Conservation (phyloP, 208 protist genomes). For the Acanthamoeba quina region DNA sequence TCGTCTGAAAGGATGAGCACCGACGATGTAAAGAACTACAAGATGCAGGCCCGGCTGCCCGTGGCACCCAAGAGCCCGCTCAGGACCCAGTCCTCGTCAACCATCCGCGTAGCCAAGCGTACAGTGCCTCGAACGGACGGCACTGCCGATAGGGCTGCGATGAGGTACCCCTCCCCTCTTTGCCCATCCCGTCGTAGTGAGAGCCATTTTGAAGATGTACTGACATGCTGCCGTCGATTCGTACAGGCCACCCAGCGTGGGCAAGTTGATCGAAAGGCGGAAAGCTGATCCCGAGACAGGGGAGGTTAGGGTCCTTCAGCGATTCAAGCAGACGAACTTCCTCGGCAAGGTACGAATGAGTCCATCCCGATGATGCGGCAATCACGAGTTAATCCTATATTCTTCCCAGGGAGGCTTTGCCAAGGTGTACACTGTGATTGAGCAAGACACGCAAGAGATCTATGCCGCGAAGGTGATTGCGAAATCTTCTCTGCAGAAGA, state of each 20-base stretch:
- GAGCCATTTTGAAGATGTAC: neutral
- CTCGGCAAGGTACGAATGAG: constrained; percentile 32
- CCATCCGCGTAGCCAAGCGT: constrained; percentile 26
- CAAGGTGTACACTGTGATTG: constrained; percentile 96
- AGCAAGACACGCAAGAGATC: constrained; percentile 87
- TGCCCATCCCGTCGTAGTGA: neutral
- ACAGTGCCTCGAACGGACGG: neutral
- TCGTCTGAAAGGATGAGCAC: constrained; percentile 25
- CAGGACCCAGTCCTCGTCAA: neutral
- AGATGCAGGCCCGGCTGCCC: constrained; percentile 42
- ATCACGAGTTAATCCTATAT: neutral
- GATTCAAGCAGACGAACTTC: constrained; percentile 44
- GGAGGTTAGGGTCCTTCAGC: constrained; percentile 3
- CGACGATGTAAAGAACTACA: constrained; percentile 38
- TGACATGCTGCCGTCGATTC: neutral
- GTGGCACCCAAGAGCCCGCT: constrained; percentile 31
- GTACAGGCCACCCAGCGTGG: constrained; percentile 3
- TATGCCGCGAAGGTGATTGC: constrained; percentile 97
- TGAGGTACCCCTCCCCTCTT: neutral
- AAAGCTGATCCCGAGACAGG: constrained; percentile 65
- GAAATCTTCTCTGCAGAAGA: constrained; percentile 94
- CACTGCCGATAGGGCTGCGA: neutral
- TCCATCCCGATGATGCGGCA: neutral
- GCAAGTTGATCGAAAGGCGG: constrained; percentile 54
- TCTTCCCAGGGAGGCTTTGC: constrained; percentile 96